Conservation (phyloP, 2,329 filamentous ascomycete genomes). For the Monosporascus sp. region DNA sequence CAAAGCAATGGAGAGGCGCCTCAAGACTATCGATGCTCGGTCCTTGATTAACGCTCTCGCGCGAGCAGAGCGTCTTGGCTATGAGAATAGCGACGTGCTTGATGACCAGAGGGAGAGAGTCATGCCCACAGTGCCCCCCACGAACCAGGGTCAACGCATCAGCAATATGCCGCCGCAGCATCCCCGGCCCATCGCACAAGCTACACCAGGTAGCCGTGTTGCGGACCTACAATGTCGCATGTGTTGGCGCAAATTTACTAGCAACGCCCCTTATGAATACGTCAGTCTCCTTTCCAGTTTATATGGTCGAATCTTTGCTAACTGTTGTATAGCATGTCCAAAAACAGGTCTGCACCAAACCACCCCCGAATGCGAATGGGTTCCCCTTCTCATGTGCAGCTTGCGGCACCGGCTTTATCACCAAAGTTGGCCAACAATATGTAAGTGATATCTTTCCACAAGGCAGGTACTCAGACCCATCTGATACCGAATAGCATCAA, state of each 20-base stretch:
- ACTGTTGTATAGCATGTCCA: conserved; percentile 27
- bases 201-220: neutral
- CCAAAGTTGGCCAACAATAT: conserved; percentile 35
- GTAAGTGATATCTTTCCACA: conserved; percentile 18
- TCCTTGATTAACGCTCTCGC: conserved; percentile 52
- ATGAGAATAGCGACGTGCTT: conserved; percentile 45
- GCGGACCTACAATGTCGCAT: conserved; percentile 19
- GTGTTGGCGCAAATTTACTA: conserved; percentile 24
- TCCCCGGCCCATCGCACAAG: neutral
- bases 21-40: conserved; percentile 48
- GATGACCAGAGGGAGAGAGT: conserved; percentile 36
- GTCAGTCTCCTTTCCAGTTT: conserved; percentile 14
- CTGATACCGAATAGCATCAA: conserved; percentile 29
- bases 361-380: conserved; percentile 13
- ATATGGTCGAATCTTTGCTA: neutral
- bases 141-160: neutral
- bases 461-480: neutral
- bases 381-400: conserved; percentile 36
- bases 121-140: conserved; percentile 20
- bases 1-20: conserved; percentile 42
- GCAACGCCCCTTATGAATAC: conserved; percentile 21
- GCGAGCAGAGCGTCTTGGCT: conserved; percentile 51
- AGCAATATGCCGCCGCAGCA: conserved; percentile 1
- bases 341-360: conserved; percentile 28
- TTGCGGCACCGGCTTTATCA: conserved; percentile 42